Conservation (phyloP, 805 yeast species). For the Sugiyamaella boreocaroliniensis region DNA sequence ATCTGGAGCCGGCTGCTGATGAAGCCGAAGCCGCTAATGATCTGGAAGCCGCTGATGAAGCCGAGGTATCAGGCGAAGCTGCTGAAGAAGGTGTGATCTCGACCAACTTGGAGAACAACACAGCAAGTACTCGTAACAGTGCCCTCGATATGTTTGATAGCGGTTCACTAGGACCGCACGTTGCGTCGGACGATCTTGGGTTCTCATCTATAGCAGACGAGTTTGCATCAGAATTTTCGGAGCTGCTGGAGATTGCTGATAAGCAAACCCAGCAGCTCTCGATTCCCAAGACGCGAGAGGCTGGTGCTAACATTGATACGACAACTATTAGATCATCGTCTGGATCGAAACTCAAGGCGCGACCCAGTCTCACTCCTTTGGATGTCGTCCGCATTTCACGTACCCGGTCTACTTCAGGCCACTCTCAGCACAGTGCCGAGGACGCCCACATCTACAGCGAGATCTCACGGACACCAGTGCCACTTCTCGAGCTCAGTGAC, state of each 20-base stretch:
- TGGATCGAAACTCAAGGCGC: conserved; percentile 13
- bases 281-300: background rate
- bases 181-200: background rate
- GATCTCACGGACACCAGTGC: conserved; percentile 13
- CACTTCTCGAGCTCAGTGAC: conserved; percentile 14
- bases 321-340: conserved; percentile 19
- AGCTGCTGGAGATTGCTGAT: conserved; percentile 5
- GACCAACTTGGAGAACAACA: too few relatives aligned
- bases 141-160: too few relatives aligned
- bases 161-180: background rate
- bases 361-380: conserved; percentile 20
- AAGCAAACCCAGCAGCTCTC: conserved; percentile 1
- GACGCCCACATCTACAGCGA: conserved; percentile 15
- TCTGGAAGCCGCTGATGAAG: too few relatives aligned
- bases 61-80: too few relatives aligned
- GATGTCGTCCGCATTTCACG: conserved; percentile 14
- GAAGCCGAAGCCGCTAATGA: too few relatives aligned
- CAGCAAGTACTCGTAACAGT: too few relatives aligned
- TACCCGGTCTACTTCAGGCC: conserved; percentile 5
- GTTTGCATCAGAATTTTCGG: conserved; percentile 18
- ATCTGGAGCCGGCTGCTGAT: too few relatives aligned
- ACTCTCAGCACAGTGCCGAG: background rate
- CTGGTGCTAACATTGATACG: background rate
- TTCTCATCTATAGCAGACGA: conserved; percentile 15
- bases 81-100: too few relatives aligned